Evolutionary conservation across 2,329 filamentous ascomycete genomes (phyloP).

Genomic region (Allantophomopsis lycopodina): DNA sequence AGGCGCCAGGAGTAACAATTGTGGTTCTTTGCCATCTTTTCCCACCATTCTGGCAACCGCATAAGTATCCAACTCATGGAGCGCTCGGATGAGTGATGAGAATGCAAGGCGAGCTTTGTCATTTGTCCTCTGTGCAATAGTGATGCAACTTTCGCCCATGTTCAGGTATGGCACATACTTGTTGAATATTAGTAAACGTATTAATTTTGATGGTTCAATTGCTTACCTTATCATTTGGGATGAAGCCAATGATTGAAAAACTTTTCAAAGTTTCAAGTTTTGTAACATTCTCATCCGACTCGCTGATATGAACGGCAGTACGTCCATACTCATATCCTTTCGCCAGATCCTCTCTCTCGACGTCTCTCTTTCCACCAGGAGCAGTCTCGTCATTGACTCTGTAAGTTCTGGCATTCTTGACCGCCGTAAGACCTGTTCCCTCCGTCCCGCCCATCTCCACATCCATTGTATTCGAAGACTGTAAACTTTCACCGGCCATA

Average conservation of each 20-base stretch:
- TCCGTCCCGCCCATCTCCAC: slow-evolving; percentile 25
- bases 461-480: slow-evolving; percentile 37
- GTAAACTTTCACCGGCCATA: slow-evolving; percentile 18
- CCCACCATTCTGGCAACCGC: slow-evolving; percentile 74
- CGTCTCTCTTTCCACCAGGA: slow-evolving; percentile 67
- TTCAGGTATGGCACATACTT: slow-evolving; percentile 75
- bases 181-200: slow-evolving; percentile 2
- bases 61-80: slow-evolving; percentile 74
- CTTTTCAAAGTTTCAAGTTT: slow-evolving; percentile 64
- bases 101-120: slow-evolving; percentile 73
- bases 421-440: slow-evolving; percentile 41
- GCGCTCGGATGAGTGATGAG: slow-evolving; percentile 78
- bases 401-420: slow-evolving; percentile 71
- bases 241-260: slow-evolving; percentile 79
- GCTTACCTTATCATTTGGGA: slow-evolving; percentile 54
- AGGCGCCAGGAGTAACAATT: slow-evolving; percentile 67
- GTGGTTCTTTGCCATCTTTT: slow-evolving; percentile 71
- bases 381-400: slow-evolving; percentile 62
- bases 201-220: neutral
- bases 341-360: slow-evolving; percentile 72
- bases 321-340: slow-evolving; percentile 91
- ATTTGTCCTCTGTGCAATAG: slow-evolving; percentile 64
- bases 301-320: slow-evolving; percentile 79
- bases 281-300: slow-evolving; percentile 79
- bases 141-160: slow-evolving; percentile 69